phyloP scores from a whole-genome alignment of 768 basidiomycete species.

The Rhodocollybia butyracea region DNA sequence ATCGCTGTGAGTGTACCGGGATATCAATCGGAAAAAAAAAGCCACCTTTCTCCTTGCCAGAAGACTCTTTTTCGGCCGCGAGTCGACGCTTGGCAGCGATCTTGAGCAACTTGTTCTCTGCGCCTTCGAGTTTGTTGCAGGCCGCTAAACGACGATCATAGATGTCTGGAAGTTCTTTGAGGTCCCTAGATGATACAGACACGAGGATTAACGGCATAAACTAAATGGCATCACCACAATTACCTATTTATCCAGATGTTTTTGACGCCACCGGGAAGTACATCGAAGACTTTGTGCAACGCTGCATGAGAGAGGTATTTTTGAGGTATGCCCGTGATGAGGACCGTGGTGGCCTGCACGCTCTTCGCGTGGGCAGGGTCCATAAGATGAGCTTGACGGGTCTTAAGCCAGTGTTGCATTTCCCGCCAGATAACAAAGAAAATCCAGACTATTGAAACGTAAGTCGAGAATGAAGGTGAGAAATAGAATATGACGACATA shows the following conservation, averaged over 20 bases:
- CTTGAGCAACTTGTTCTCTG: constrained; percentile 75
- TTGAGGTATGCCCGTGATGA: constrained; percentile 85
- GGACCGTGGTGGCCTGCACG: constrained; percentile 86
- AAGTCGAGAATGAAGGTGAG: not conserved
- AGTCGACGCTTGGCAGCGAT: constrained; percentile 71
- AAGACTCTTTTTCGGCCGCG: constrained; percentile 46
- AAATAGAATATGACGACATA: constrained; percentile 32
- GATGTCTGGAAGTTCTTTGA: constrained; percentile 83
- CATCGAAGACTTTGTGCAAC: constrained; percentile 67
- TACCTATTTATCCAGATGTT: constrained; percentile 90
- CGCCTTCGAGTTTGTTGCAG: constrained; percentile 78
- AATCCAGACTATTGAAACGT: constrained; percentile 63
- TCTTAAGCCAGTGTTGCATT: constrained; percentile 74
- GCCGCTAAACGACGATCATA: constrained; percentile 76
- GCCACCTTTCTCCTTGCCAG: constrained; percentile 26
- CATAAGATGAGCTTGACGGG: constrained; percentile 82
- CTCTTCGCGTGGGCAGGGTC: constrained; percentile 67
- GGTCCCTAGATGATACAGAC: constrained; percentile 43
- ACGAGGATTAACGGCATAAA: not conserved
- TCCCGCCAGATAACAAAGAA: constrained; percentile 78
- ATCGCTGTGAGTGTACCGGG: too few species aligned
- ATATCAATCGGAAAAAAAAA: too few species aligned
- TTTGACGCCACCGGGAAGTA: constrained; percentile 87
- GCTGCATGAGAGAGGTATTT: constrained; percentile 71
- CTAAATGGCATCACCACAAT: not conserved